These are phyloP conservation scores for Cicer chorassanicum DNA, from an alignment of 306 rosid genomes.

Conservation along the genomic window DNA sequence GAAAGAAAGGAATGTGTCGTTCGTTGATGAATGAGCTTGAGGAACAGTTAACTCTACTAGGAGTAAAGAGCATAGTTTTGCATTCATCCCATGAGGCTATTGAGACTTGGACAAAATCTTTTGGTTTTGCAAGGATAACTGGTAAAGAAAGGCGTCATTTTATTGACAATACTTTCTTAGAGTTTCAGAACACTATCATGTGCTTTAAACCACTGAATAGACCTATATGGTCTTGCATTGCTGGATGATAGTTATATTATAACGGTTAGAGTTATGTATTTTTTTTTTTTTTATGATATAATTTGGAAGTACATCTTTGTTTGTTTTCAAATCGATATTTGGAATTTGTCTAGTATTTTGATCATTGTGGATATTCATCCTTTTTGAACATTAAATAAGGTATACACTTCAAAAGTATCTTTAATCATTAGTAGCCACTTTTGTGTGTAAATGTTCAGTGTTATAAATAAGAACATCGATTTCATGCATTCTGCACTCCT, in stretches of 20 bases:
- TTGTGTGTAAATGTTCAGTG: no score
- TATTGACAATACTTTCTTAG: conserved; percentile 43
- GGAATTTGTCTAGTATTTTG: no score
- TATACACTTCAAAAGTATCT: no score
- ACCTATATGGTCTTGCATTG: not conserved
- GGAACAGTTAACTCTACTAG: conserved; percentile 47
- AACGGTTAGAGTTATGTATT: not conserved
- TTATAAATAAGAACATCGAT: no score
- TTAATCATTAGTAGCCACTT: no score
- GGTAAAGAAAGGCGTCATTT: conserved; percentile 37
- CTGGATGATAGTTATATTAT: not conserved
- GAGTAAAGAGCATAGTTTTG: conserved; percentile 63
- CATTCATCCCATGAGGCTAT: conserved; percentile 55
- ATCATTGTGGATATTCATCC: no score
- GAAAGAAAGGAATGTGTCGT: conserved; percentile 67
- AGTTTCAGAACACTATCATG: conserved; percentile 54
- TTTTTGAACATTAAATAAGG: no score
- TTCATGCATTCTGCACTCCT: no score
- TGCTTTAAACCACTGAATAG: conserved; percentile 56
- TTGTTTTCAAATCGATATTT: not conserved
- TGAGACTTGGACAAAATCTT: conserved; percentile 59
- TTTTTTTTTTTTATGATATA: not conserved
- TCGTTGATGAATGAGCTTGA: conserved; percentile 66
- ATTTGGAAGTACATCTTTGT: not conserved
- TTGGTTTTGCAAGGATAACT: conserved; percentile 59